Percentiles rank a stretch among this genome's conserved stretches.
Conservation (phyloP, 129 eudicot genomes). For the Centaurea solstitialis region DNA sequence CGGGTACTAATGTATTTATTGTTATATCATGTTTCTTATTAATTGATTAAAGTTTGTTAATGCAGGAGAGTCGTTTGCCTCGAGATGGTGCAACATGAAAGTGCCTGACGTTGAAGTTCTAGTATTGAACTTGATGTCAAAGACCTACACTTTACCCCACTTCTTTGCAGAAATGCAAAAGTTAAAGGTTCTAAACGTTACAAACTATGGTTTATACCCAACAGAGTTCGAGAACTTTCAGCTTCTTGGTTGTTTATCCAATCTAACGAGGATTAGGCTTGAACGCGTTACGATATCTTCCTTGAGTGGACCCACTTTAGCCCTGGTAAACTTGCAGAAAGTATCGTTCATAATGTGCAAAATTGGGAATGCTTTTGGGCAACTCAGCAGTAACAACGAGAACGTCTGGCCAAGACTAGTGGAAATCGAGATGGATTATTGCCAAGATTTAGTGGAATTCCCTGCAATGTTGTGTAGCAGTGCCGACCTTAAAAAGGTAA, state of each 20-base stretch:
- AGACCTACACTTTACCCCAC: slow-evolving; percentile 39
- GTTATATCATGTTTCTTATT: background rate
- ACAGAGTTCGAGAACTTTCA: slow-evolving; percentile 22
- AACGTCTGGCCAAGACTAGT: slow-evolving; percentile 33
- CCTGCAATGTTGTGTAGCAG: slow-evolving; percentile 31
- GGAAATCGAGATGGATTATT: slow-evolving; percentile 46
- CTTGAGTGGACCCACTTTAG: slow-evolving; percentile 9
- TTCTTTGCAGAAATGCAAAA: slow-evolving; percentile 38
- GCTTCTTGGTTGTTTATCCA: slow-evolving; percentile 22
- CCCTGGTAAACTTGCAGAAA: slow-evolving; percentile 37
- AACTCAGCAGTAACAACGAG: background rate
- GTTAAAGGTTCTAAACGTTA: slow-evolving; percentile 41
- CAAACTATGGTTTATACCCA: slow-evolving; percentile 45
- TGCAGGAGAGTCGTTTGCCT: slow-evolving; percentile 47
- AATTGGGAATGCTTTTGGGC: slow-evolving; percentile 30
- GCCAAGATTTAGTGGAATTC: slow-evolving; percentile 26
- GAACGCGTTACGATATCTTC: slow-evolving; percentile 40
- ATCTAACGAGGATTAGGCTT: slow-evolving; percentile 41
- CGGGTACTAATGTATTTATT: background rate
- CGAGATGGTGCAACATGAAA: slow-evolving; percentile 40
- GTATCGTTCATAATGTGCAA: slow-evolving; percentile 45
- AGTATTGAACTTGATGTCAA: slow-evolving; percentile 42
- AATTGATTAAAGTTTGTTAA: background rate
- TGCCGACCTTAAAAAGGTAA: slow-evolving; percentile 30
- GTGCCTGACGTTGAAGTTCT: slow-evolving; percentile 42